Conservation (phyloP, 768 basidiomycete species). For the Agaricus sinodeliciosus region DNA sequence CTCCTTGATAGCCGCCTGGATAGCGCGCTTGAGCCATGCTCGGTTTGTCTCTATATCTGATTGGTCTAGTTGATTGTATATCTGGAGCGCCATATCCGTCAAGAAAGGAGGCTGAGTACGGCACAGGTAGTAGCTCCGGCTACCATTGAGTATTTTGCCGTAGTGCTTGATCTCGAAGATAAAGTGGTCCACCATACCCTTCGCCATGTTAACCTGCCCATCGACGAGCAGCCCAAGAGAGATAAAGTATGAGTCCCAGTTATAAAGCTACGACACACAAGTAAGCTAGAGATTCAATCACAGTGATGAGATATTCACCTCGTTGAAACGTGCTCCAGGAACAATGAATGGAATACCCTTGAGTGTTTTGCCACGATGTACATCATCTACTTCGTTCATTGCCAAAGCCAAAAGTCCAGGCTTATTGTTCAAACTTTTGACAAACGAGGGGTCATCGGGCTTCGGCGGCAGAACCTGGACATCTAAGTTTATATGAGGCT, state of each 20-base stretch:
- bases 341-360: constrained; percentile 97
- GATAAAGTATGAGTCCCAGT: constrained; percentile 96
- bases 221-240: constrained; percentile 91
- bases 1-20: constrained; percentile 97
- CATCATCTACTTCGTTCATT: constrained; percentile 87
- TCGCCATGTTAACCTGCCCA: constrained; percentile 89
- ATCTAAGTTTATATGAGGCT: constrained; percentile 90
- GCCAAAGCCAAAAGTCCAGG: constrained; percentile 93
- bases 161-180: constrained; percentile 99
- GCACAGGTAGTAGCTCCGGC: constrained; percentile 90
- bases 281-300: not conserved
- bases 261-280: constrained; percentile 58
- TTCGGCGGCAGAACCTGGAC: constrained; percentile 86
- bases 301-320: constrained; percentile 41
- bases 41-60: constrained; percentile 76
- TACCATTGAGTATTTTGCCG: constrained; percentile 94
- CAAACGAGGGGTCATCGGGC: constrained; percentile 82
- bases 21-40: constrained; percentile 89
- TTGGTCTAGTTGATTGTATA: constrained; percentile 92
- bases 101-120: constrained; percentile 98
- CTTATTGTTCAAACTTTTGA: constrained; percentile 89
- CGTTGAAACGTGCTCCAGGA: constrained; percentile 91
- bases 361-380: constrained; percentile 69
- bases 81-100: constrained; percentile 97
- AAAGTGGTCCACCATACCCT: constrained; percentile 98